Conservation (phyloP, 2,329 filamentous ascomycete genomes). For the Cercospora canescens region DNA sequence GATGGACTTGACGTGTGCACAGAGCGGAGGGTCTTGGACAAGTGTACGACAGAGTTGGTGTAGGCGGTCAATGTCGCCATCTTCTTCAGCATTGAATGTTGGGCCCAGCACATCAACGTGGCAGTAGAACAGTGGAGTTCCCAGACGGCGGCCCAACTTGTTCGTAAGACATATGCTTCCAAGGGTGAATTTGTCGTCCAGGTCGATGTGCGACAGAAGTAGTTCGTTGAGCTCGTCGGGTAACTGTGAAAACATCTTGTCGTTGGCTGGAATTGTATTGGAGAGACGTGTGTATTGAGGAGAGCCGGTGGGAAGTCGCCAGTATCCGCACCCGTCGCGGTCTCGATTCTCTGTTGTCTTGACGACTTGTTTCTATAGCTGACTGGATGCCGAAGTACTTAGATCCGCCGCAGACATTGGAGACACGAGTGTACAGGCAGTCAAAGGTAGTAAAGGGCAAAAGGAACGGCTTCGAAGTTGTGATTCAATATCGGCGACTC, state of each 20-base stretch:
- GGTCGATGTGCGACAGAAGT: not conserved
- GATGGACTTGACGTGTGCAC: not conserved
- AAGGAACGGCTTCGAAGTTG: too few relatives aligned
- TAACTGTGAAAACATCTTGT: not conserved
- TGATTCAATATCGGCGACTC: too few relatives aligned
- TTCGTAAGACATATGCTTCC: not conserved
- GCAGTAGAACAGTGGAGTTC: not conserved
- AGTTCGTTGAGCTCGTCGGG: conserved; percentile 11
- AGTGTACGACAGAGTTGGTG: not conserved
- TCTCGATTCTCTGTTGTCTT: too few relatives aligned
- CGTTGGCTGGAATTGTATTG: not conserved
- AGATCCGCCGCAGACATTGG: too few relatives aligned
- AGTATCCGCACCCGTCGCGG: too few relatives aligned
- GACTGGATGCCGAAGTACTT: too few relatives aligned
- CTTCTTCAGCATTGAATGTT: not conserved
- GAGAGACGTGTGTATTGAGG: not conserved
- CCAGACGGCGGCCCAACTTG: not conserved
- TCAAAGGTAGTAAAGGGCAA: too few relatives aligned
- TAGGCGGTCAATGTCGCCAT: not conserved
- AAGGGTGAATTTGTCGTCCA: not conserved
- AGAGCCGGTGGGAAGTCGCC: too few relatives aligned
- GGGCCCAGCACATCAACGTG: not conserved
- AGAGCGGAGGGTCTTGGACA: not conserved
- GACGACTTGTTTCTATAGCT: too few relatives aligned
- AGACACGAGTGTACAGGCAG: too few relatives aligned